Base-by-base conservation (phyloP, 768 basidiomycete genomes). In the Megacollybia marginata region DNA sequence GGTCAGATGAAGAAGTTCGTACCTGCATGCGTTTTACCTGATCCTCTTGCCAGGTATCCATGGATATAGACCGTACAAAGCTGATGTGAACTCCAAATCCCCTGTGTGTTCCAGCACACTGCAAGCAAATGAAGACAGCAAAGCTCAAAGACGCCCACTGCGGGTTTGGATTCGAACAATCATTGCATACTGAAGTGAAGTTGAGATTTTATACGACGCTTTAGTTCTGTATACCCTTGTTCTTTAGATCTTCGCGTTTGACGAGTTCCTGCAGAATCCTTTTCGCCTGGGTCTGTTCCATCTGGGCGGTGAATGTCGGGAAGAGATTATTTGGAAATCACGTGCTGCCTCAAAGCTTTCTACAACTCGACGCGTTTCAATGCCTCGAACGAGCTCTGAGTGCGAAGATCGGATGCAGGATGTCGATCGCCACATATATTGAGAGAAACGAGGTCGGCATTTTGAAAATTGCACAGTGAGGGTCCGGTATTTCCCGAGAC, bases 41-140 rank as follows among this genome's bases (percentile, higher is more conserved):
- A 52, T 94, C 91, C 34, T 83, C 79, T 55, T 88, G 85, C 92
- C 93, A 96, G 55, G 92, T 88, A 68, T 96, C 94, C 94, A 96
- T 97, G 48, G 92, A 92, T 55, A 93, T 81, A 38, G 89, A 92
- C 62, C 93, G 78, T 49, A 95, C 90, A 66, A 93, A 95, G 64
- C 88, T 89, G 63, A 97, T 81, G 66, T 98, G 95, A 13, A 96
- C 93, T 40, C 95, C 95, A 61, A 96, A 92, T 2, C 90, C 85
- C 69, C 90, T 72, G 68, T 94, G 93, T 36, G 79, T 69, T 33
- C 88, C 88, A 28, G 85, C 85, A 62, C 88, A 89, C 67, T 91
- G 92, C 19, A 99, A 73, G 66, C 95, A 99, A 49, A 97, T 78
- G 62, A 95, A 94, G 50, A 92, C 75, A 34, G 90, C 88, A 61